phyloP scores from a whole-genome alignment of 148 eudicot species.

The Spergularia marina region DNA sequence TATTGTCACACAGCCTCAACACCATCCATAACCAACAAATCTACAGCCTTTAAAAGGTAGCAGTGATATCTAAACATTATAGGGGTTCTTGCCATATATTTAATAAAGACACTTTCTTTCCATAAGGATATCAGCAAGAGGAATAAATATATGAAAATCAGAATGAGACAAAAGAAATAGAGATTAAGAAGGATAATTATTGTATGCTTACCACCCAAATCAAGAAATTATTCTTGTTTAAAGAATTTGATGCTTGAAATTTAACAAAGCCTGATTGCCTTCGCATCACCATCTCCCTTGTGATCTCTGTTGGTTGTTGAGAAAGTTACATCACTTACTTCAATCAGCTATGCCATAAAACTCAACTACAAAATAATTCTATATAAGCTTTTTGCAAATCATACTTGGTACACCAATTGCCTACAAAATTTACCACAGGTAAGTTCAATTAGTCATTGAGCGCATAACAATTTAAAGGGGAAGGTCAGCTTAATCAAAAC shows the following conservation, averaged over 20 bases:
- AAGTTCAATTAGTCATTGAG: neutral
- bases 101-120: neutral
- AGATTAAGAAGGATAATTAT: conserved; percentile 3
- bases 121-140: neutral
- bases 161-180: neutral
- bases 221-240: conserved; percentile 52
- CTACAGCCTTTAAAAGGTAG: neutral
- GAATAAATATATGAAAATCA: neutral
- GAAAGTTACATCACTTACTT: conserved; percentile 4
- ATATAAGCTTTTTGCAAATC: neutral
- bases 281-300: conserved; percentile 68
- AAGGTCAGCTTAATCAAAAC: neutral
- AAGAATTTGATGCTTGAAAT: conserved; percentile 63
- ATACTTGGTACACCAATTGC: conserved; percentile 7
- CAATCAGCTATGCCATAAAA: conserved; percentile 6
- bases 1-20: neutral
- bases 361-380: neutral
- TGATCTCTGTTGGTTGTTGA: conserved; percentile 55
- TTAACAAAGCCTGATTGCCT: conserved; percentile 86
- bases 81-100: neutral
- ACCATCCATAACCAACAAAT: neutral
- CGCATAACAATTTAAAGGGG: neutral
- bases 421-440: neutral
- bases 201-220: conserved; percentile 75
- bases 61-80: neutral